Conservation (phyloP, 768 basidiomycete genomes). For the Clitopilus passeckerianus region DNA sequence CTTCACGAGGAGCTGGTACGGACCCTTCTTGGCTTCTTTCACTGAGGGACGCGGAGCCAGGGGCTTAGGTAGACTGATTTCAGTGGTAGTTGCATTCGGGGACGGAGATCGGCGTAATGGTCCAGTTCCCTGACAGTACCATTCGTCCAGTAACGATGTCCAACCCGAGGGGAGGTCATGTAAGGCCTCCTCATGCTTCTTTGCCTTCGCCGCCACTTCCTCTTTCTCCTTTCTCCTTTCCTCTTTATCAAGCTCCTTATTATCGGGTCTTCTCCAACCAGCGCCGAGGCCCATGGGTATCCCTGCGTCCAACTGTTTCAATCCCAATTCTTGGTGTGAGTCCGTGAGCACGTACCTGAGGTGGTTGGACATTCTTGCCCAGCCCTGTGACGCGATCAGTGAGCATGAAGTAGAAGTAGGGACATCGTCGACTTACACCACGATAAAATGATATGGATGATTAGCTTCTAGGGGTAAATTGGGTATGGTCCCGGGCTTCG, state of each 20-base stretch:
- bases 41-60: slow-evolving; percentile 35
- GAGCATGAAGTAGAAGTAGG: slow-evolving; percentile 3
- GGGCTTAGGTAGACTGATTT: slow-evolving; percentile 37
- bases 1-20: slow-evolving; percentile 82
- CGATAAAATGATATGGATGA: slow-evolving; percentile 77
- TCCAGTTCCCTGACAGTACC: slow-evolving; percentile 48
- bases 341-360: slow-evolving; percentile 39
- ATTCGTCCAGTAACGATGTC: slow-evolving; percentile 74
- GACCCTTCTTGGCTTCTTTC: slow-evolving; percentile 52
- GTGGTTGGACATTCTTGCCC: slow-evolving; percentile 84
- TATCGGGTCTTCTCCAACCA: slow-evolving; percentile 64
- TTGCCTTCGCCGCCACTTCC: slow-evolving; percentile 22
- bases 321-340: neutral
- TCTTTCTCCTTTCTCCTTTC: slow-evolving; percentile 29
- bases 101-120: slow-evolving; percentile 20
- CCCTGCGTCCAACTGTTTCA: slow-evolving; percentile 30
- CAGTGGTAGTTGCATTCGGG: slow-evolving; percentile 28
- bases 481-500: slow-evolving; percentile 33
- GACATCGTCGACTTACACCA: slow-evolving; percentile 47
- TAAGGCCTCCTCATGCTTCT: slow-evolving; percentile 30
- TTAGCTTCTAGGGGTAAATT: slow-evolving; percentile 40
- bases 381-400: slow-evolving; percentile 22
- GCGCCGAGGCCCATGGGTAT: slow-evolving; percentile 78
- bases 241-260: slow-evolving; percentile 30
- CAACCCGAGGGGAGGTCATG: slow-evolving; percentile 49